Conservation (phyloP, 1,284 basidiomycete species). For the Irpex lacteus region DNA sequence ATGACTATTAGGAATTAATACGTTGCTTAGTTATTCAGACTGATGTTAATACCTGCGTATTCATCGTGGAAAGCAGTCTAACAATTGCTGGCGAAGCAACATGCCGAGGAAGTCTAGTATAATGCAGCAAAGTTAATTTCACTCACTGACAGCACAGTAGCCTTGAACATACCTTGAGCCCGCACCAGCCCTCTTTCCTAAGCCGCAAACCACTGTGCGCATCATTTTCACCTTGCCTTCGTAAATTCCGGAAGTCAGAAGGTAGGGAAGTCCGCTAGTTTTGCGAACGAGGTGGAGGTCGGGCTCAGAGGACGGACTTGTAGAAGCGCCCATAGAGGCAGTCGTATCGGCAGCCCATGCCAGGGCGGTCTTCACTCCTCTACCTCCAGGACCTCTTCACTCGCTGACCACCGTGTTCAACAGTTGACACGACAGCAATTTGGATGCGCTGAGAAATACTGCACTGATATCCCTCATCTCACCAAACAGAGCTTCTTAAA, state of each 20-base stretch:
- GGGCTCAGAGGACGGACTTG: background rate
- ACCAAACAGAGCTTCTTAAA: background rate
- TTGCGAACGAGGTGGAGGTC: background rate
- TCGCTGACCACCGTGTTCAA: background rate
- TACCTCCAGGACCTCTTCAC: background rate
- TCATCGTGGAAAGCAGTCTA: constrained; percentile 3
- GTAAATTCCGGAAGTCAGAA: too few species aligned
- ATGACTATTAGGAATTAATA: too few species aligned
- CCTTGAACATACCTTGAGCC: background rate
- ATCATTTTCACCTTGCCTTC: background rate
- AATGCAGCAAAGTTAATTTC: background rate
- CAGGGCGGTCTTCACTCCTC: background rate
- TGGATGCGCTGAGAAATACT: background rate
- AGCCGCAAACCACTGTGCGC: background rate
- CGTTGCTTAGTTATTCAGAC: background rate
- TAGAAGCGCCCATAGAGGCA: background rate
- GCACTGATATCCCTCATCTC: too few species aligned
- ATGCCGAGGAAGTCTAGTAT: constrained; percentile 8
- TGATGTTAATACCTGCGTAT: constrained; percentile 2
- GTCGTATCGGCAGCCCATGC: background rate
- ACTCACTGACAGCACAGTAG: background rate
- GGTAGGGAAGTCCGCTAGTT: background rate
- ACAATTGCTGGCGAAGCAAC: constrained; percentile 1
- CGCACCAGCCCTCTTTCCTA: background rate
- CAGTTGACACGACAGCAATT: background rate